A percentile compares a stretch with the other conserved stretches of the same genome.
Evolutionary conservation across 495 filamentous ascomycete species (phyloP).

Genomic region (Thozetella sp.): DNA sequence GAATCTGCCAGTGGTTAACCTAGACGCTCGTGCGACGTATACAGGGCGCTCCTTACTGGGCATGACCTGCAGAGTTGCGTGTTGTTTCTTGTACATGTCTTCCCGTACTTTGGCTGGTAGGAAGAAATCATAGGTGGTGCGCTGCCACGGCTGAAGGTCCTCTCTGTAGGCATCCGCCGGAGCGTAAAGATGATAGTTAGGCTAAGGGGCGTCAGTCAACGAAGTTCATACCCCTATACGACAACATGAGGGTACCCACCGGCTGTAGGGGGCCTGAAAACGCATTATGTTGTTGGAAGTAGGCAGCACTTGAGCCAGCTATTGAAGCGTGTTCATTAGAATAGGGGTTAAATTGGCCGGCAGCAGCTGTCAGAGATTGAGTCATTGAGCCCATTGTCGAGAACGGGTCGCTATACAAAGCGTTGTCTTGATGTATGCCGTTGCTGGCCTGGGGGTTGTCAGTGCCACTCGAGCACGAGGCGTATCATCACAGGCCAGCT

Average conservation of each 20-base stretch:
- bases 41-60: conserved; percentile 60
- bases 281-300: conserved; percentile 38
- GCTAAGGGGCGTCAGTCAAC: conserved; percentile 35
- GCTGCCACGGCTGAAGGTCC: conserved; percentile 78
- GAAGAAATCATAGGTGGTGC: conserved; percentile 86
- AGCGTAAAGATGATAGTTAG: conserved; percentile 92
- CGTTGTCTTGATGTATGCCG: conserved; percentile 14
- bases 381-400: conserved; percentile 51
- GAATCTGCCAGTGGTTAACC: conserved; percentile 38
- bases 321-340: conserved; percentile 55
- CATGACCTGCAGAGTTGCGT: conserved; percentile 81
- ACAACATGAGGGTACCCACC: conserved; percentile 42
- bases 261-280: conserved; percentile 64
- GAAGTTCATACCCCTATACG: background rate
- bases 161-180: conserved; percentile 81
- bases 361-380: conserved; percentile 46
- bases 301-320: conserved; percentile 51
- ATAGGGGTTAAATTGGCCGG: conserved; percentile 65
- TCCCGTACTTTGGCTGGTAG: conserved; percentile 82
- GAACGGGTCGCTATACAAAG: conserved; percentile 60
- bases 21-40: background rate
- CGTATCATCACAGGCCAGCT: background rate
- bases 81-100: conserved; percentile 85
- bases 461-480: conserved; percentile 3
- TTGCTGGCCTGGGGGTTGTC: conserved; percentile 15